Conservation (phyloP, 169 alveolate species). For the Cryptosporidium ryanae region DNA sequence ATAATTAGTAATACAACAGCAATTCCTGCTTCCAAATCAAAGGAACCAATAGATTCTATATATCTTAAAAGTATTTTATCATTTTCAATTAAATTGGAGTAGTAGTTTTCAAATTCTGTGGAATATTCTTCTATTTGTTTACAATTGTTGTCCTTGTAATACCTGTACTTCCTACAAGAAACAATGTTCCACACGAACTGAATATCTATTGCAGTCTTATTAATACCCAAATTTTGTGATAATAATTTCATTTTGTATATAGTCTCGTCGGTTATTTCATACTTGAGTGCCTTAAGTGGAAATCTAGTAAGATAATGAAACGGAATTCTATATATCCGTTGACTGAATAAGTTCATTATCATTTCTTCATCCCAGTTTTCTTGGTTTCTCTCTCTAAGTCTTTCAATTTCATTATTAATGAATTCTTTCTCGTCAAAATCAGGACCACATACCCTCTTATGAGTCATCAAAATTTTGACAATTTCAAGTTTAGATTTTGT, state of each 20-base stretch:
- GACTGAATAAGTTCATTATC: too few relatives aligned
- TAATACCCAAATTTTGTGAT: conserved; percentile 17
- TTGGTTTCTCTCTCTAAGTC: background rate
- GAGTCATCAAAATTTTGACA: conserved; percentile 5
- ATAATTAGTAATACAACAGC: conserved; percentile 40
- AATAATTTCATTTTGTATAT: conserved; percentile 39
- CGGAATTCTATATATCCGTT: background rate
- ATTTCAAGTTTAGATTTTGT: conserved; percentile 15
- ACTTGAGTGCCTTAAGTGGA: conserved; percentile 38
- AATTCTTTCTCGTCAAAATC: conserved; percentile 52
- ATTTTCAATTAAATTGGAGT: conserved; percentile 8
- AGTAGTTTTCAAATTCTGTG: background rate
- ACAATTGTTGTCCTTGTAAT: background rate
- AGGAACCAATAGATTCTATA: conserved; percentile 62
- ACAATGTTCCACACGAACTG: conserved; percentile 73
- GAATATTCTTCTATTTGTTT: background rate
- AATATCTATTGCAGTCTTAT: conserved; percentile 20
- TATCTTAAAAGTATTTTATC: conserved; percentile 59
- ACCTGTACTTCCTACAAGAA: conserved; percentile 29
- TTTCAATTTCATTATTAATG: conserved; percentile 10
- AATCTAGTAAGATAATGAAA: conserved; percentile 48
- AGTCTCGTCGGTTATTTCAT: conserved; percentile 56
- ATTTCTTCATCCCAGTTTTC: background rate
- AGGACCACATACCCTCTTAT: conserved; percentile 24
- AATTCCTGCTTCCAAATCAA: conserved; percentile 54